Evolutionary conservation across 176 grass and related monocot genomes (phyloP).

Genomic region (Chloris gayana): DNA sequence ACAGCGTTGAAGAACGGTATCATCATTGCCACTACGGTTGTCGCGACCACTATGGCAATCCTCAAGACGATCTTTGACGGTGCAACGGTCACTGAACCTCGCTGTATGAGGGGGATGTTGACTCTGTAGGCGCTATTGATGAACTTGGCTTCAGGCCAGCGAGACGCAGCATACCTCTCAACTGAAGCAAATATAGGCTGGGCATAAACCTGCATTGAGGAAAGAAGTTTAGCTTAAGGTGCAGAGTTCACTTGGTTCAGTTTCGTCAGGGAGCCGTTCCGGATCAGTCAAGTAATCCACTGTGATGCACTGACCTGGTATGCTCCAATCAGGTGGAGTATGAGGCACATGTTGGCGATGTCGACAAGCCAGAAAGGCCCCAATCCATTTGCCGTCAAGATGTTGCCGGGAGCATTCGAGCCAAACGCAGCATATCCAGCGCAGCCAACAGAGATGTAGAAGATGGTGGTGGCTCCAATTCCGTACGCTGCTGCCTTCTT

Average conservation of each 20-base stretch:
- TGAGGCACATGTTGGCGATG: conserved; percentile 74
- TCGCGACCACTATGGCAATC: conserved; percentile 50
- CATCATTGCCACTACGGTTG: conserved; percentile 73
- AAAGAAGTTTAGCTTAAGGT: conserved; percentile 3
- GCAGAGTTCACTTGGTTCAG: conserved; percentile 1
- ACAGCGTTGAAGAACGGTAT: conserved; percentile 90
- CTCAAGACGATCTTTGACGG: conserved; percentile 57
- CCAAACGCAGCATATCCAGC: conserved; percentile 76
- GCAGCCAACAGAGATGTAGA: conserved; percentile 78
- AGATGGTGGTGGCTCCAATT: conserved; percentile 72
- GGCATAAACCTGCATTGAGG: conserved; percentile 57
- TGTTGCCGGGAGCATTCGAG: conserved; percentile 68
- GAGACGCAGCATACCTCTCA: conserved; percentile 45
- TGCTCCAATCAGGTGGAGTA: conserved; percentile 74
- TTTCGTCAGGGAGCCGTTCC: background rate
- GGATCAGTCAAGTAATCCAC: background rate
- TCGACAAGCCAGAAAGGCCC: conserved; percentile 81
- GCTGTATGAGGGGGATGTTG: conserved; percentile 40
- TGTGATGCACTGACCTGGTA: conserved; percentile 59
- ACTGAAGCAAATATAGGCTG: conserved; percentile 70
- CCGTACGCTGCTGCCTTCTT: conserved; percentile 75
- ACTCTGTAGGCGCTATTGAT: conserved; percentile 62
- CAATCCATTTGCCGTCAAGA: conserved; percentile 55
- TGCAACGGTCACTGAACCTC: conserved; percentile 48
- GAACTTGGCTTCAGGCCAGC: conserved; percentile 77